Percentiles rank a stretch among this genome's conserved stretches.
These are phyloP conservation scores for Blepharisma stoltei DNA, from an alignment of 73 alveolate species.

Conservation along the genomic window DNA sequence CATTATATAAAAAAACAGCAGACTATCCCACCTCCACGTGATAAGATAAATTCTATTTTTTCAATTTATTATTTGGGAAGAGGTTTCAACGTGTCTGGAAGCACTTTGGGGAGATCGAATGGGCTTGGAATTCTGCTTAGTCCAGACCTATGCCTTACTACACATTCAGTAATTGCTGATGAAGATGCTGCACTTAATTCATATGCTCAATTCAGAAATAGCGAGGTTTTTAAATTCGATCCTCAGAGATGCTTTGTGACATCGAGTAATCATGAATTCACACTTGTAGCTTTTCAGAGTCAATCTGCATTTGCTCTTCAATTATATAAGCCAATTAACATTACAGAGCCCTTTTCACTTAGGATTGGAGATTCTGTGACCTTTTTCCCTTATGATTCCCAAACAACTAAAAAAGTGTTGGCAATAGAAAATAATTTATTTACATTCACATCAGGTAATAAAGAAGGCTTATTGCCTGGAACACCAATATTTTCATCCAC, in stretches of 20 bases:
- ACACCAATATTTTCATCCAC: not conserved
- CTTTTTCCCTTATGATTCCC: conserved; percentile 22
- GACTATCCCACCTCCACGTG: conserved; percentile 13
- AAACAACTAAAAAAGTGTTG: not conserved
- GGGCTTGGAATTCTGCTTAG: conserved; percentile 25
- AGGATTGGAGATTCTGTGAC: not conserved
- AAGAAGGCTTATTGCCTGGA: conserved; percentile 22
- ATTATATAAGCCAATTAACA: conserved; percentile 11
- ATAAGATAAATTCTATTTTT: conserved; percentile 10
- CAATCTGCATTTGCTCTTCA: not conserved
- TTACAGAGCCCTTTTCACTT: conserved; percentile 4
- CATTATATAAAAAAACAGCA: not conserved
- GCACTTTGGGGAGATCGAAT: conserved; percentile 13
- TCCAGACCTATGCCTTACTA: not conserved
- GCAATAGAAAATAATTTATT: conserved; percentile 13
- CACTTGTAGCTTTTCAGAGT: conserved; percentile 26
- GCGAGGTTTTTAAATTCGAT: conserved; percentile 30
- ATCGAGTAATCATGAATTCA: not conserved
- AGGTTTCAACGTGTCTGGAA: not conserved
- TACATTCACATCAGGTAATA: conserved; percentile 19
- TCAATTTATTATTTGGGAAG: conserved; percentile 28
- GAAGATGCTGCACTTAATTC: not conserved
- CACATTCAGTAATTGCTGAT: conserved; percentile 19
- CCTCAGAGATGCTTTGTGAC: conserved; percentile 30
- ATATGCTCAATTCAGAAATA: conserved; percentile 29